Percentiles rank a stretch among this genome's conserved stretches.
phyloP scores from a whole-genome alignment of 202 grass and related monocot genomes.

The Schoenoplectus triqueter region DNA sequence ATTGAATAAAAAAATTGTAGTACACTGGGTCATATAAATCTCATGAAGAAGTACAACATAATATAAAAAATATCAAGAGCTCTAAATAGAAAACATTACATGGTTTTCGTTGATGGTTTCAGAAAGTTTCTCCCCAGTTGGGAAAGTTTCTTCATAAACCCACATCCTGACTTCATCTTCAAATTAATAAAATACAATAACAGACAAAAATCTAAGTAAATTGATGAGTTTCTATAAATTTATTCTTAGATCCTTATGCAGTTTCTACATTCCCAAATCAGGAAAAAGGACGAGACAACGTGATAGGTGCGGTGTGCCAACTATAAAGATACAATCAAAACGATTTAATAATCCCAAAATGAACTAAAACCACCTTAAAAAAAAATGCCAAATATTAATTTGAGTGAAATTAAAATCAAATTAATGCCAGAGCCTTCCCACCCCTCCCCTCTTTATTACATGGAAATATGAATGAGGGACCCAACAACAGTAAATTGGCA shows the following conservation, averaged over 20 bases:
- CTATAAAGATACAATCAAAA: too few species aligned
- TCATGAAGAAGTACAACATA: not conserved
- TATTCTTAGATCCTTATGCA: not conserved
- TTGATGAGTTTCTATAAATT: not conserved
- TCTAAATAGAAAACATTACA: conserved; percentile 48
- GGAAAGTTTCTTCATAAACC: conserved; percentile 89
- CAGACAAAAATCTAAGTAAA: conserved; percentile 1
- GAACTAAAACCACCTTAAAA: not conserved
- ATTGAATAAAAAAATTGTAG: conserved; percentile 30
- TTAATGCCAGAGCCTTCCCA: not conserved
- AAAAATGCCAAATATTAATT: not conserved
- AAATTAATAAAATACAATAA: conserved; percentile 22
- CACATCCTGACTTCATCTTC: conserved; percentile 96
- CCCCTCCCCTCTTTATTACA: too few species aligned
- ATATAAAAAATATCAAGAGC: not conserved
- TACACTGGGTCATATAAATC: not conserved
- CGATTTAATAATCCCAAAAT: not conserved
- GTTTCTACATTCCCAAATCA: too few species aligned
- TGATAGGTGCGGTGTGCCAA: too few species aligned
- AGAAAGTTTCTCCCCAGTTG: conserved; percentile 72
- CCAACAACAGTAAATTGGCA: not conserved
- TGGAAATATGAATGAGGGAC: not conserved
- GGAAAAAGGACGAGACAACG: too few species aligned
- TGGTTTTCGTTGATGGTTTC: conserved; percentile 80
- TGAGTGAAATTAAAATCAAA: not conserved